These are phyloP conservation scores for Panicum miliaceum DNA, from an alignment of 176 grass and related monocot species.

Conservation along the genomic window DNA sequence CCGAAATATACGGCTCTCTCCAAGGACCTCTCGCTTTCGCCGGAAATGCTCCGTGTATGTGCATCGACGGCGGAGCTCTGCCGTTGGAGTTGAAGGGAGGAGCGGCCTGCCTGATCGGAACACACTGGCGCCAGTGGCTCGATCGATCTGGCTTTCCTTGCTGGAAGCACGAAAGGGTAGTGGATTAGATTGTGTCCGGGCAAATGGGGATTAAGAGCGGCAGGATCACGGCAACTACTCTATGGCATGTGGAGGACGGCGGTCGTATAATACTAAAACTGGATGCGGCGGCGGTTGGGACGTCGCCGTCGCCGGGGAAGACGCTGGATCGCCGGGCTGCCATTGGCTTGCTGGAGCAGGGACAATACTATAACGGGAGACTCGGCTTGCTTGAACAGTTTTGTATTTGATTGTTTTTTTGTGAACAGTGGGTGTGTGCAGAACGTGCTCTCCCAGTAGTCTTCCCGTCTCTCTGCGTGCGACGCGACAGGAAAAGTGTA, in stretches of 20 bases:
- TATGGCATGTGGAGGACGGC: neutral
- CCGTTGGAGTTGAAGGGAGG: slow-evolving; percentile 59
- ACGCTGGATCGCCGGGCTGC: neutral
- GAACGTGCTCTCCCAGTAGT: neutral
- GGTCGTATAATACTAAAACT: neutral
- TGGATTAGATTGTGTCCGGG: neutral
- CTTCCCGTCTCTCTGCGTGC: neutral
- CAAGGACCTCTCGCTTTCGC: slow-evolving; percentile 5
- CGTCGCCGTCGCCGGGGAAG: neutral
- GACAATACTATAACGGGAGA: slow-evolving; percentile 13
- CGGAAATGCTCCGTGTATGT: neutral
- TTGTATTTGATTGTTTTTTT: neutral
- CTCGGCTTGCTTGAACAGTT: neutral
- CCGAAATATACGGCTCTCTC: slow-evolving; percentile 65
- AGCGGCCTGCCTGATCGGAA: neutral
- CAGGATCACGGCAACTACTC: slow-evolving; percentile 37
- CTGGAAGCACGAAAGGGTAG: neutral
- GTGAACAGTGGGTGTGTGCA: neutral
- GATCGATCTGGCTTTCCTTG: neutral
- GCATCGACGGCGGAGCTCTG: neutral
- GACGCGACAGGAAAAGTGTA: neutral
- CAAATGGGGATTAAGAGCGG: slow-evolving; percentile 38
- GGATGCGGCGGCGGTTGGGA: slow-evolving; percentile 13
- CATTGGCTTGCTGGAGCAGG: slow-evolving; percentile 25
- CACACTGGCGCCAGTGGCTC: slow-evolving; percentile 14